These are phyloP conservation scores for Penicillium psychrofluorescens DNA, from an alignment of 495 filamentous ascomycete species.

Conservation along the genomic window DNA sequence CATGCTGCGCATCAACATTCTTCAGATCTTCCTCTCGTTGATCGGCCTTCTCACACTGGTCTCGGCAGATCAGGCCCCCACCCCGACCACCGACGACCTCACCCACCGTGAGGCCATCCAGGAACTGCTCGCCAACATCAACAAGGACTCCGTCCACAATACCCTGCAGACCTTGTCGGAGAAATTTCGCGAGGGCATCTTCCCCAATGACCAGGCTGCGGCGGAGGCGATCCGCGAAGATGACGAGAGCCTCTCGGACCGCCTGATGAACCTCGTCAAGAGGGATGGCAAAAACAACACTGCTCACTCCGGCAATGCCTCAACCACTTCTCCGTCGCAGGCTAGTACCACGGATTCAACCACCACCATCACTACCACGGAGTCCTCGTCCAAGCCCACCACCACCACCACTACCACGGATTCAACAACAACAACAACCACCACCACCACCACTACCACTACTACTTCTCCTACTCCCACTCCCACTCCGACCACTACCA, in stretches of 20 bases:
- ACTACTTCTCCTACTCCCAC: no score
- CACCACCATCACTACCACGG: slow-evolving; percentile 9
- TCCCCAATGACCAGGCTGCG: slow-evolving; percentile 36
- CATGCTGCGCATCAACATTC: slow-evolving; percentile 17
- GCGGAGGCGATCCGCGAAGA: slow-evolving; percentile 41
- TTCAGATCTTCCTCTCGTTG: slow-evolving; percentile 14
- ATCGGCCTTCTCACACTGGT: slow-evolving; percentile 11
- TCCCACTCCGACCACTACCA: slow-evolving; percentile 3
- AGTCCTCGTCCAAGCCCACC: background rate
- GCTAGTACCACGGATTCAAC: slow-evolving; percentile 2
- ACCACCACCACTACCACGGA: slow-evolving; percentile 7
- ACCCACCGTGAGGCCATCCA: slow-evolving; percentile 26
- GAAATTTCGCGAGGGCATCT: slow-evolving; percentile 47
- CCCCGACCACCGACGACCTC: slow-evolving; percentile 2
- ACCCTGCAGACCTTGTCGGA: slow-evolving; percentile 41
- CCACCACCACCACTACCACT: slow-evolving; percentile 5
- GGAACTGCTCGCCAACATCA: slow-evolving; percentile 31
- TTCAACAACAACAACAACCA: no score
- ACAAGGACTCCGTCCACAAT: slow-evolving; percentile 37
- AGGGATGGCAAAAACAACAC: slow-evolving; percentile 28
- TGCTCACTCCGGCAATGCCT: background rate
- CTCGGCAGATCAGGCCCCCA: slow-evolving; percentile 11
- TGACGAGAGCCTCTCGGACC: slow-evolving; percentile 32
- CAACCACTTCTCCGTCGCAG: no score
- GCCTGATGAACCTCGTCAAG: slow-evolving; percentile 35